These are phyloP conservation scores for Heritiera fomes DNA, from an alignment of 345 rosid genomes.

Conservation along the genomic window DNA sequence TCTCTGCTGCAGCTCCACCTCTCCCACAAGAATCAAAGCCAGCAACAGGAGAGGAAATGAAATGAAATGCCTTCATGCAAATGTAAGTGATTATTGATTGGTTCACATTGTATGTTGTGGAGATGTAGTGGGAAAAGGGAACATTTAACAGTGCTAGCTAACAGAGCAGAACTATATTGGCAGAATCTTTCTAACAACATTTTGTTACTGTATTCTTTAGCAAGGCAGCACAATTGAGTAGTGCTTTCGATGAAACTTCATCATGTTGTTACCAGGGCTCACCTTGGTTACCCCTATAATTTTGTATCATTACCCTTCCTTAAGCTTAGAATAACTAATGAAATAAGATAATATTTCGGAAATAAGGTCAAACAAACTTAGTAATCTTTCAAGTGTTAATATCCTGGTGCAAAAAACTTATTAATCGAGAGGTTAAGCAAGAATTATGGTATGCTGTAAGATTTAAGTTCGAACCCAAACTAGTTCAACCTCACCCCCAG, in stretches of 20 bases:
- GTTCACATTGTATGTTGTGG: neutral
- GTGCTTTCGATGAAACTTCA: neutral
- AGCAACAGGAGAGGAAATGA: constrained; percentile 45
- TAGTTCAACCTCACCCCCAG: too few species aligned
- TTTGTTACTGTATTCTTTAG: neutral
- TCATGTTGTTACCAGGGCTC: constrained; percentile 14
- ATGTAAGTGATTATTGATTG: constrained; percentile 6
- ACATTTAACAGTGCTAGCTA: neutral
- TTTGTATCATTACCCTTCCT: too few species aligned
- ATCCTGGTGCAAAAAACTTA: too few species aligned
- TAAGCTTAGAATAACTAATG: too few species aligned
- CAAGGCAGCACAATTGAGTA: constrained; percentile 1
- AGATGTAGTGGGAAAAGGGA: neutral
- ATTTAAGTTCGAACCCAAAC: too few species aligned
- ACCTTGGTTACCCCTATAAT: neutral
- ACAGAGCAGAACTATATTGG: neutral
- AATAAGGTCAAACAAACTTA: neutral
- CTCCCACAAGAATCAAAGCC: constrained; percentile 35
- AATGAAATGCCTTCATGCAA: constrained; percentile 27
- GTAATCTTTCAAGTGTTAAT: too few species aligned
- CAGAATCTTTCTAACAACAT: neutral
- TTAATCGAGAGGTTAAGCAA: too few species aligned
- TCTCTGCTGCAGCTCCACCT: constrained; percentile 40
- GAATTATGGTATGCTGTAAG: too few species aligned
- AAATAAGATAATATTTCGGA: too few species aligned